phyloP scores from a whole-genome alignment of 129 eudicot genomes.

The Logfia minima region DNA sequence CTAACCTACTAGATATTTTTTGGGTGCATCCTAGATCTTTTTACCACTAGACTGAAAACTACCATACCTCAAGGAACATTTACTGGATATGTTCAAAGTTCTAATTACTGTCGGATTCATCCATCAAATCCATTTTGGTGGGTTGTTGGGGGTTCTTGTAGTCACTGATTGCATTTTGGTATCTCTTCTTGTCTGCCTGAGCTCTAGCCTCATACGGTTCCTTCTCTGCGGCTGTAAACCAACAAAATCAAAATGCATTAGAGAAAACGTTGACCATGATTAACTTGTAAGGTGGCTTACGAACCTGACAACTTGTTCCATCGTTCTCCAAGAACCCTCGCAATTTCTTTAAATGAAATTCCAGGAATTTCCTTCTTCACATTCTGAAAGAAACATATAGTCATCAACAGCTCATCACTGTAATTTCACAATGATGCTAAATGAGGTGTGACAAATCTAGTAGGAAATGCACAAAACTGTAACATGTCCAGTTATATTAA shows the following conservation, averaged over 20 bases:
- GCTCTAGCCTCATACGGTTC: conserved; percentile 84
- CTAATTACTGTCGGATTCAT: conserved; percentile 76
- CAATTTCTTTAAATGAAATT: conserved; percentile 53
- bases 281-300: conserved; percentile 3
- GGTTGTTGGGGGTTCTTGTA: conserved; percentile 67
- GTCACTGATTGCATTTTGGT: conserved; percentile 60
- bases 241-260: background rate
- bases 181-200: conserved; percentile 73
- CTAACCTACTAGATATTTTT: conserved; percentile 18
- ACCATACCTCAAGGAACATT: conserved; percentile 1
- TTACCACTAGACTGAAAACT: background rate
- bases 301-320: conserved; percentile 80
- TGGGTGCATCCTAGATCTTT: conserved; percentile 3
- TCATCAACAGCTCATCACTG: background rate
- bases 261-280: background rate
- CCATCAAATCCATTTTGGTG: conserved; percentile 44
- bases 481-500: background rate
- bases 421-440: background rate
- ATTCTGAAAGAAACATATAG: conserved; percentile 45
- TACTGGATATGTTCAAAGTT: background rate
- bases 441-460: background rate
- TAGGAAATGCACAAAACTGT: background rate
- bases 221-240: conserved; percentile 66
- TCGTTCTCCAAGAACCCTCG: conserved; percentile 68
- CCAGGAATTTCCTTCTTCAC: conserved; percentile 67